phyloP scores from a whole-genome alignment of 2,329 filamentous ascomycete species.

The Scortechinia acanthostroma region DNA sequence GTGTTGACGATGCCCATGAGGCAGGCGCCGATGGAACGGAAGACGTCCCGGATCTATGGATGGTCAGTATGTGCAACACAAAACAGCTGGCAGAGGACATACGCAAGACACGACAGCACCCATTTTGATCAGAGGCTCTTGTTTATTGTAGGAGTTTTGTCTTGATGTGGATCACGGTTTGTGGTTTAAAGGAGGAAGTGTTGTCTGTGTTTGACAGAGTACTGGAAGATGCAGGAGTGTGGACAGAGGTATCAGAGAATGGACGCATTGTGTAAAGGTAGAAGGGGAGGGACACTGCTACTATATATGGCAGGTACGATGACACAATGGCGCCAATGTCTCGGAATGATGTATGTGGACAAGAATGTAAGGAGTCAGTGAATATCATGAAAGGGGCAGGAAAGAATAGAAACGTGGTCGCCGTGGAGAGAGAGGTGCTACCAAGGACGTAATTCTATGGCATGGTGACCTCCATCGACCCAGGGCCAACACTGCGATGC shows the following conservation, averaged over 20 bases:
- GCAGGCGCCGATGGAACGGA: slow-evolving; percentile 57
- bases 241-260: neutral
- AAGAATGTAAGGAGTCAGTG: too few species aligned
- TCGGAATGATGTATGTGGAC: too few species aligned
- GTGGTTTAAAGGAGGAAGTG: too few species aligned
- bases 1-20: slow-evolving; percentile 65
- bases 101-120: slow-evolving; percentile 79
- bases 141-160: neutral
- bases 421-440: too few species aligned
- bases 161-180: neutral
- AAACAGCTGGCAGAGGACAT: slow-evolving; percentile 29
- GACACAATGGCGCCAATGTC: too few species aligned
- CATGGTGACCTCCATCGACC: too few species aligned
- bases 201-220: neutral
- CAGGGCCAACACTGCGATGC: too few species aligned
- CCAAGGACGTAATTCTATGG: too few species aligned
- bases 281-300: too few species aligned
- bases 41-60: slow-evolving; percentile 44
- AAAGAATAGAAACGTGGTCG: too few species aligned
- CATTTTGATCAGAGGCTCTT: slow-evolving; percentile 42
- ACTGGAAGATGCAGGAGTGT: neutral
- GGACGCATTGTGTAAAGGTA: neutral
- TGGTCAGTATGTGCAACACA: slow-evolving; percentile 11
- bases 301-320: too few species aligned
- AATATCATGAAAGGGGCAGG: too few species aligned